Percentiles rank a stretch among this genome's conserved stretches.
phyloP scores from a whole-genome alignment of 805 yeast genomes.

The Myxozyma vanderwaltii region DNA sequence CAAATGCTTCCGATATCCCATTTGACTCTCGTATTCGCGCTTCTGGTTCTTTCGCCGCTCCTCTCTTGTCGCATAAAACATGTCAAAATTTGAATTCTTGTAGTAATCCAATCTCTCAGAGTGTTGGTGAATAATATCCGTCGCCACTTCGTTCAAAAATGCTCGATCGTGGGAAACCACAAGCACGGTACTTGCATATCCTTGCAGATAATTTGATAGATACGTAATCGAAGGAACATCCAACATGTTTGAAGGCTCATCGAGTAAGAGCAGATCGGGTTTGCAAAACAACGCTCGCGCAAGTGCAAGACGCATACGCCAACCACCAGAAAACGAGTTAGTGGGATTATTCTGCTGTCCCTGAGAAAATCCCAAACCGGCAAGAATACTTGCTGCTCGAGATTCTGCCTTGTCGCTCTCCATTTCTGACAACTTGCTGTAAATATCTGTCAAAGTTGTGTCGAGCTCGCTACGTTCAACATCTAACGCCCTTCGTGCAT shows the following conservation, averaged over 20 bases:
- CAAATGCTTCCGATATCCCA: conserved; percentile 91
- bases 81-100: conserved; percentile 85
- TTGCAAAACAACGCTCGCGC: conserved; percentile 97
- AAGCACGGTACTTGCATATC: conserved; percentile 87
- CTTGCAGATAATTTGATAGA: conserved; percentile 83
- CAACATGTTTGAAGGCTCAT: conserved; percentile 99
- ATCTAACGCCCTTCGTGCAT: conserved; percentile 77
- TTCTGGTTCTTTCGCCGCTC: conserved; percentile 91
- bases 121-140: conserved; percentile 97
- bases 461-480: conserved; percentile 88
- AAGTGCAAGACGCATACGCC: conserved; percentile 99
- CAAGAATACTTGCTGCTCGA: conserved; percentile 90
- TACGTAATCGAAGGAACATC: conserved; percentile 98
- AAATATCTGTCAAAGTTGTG: conserved; percentile 72
- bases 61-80: conserved; percentile 89
- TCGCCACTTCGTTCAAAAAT: conserved; percentile 95
- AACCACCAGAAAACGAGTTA: conserved; percentile 97
- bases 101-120: conserved; percentile 96
- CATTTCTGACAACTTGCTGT: conserved; percentile 83
- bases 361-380: conserved; percentile 89
- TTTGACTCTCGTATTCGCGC: conserved; percentile 95
- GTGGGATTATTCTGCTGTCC: conserved; percentile 84
- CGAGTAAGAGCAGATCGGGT: conserved; percentile 88
- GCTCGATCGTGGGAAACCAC: conserved; percentile 98
- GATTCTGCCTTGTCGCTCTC: conserved; percentile 98